Evolutionary conservation across 1,284 basidiomycete species (phyloP), one percentile per base, ranked within the genome.

Genomic region (Ganoderma leucocontextum): DNA sequence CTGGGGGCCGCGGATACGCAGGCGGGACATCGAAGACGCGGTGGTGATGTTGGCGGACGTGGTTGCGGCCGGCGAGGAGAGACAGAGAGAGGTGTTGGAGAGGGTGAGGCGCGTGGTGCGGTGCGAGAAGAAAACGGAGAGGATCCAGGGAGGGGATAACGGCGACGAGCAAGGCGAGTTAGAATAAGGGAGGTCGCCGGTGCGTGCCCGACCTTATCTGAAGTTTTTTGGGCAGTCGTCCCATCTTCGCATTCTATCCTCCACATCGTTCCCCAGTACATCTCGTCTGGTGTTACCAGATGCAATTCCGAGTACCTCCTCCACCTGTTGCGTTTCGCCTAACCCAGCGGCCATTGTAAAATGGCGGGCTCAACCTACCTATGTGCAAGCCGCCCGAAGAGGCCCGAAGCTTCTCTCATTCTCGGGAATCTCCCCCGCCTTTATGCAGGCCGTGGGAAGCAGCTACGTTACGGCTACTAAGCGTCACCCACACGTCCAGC

Each of bases 101-200:
- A 76, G 79, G 12, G 78, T 87, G 19, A 75, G 78, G 67, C 70
- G 68, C n/a, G 59, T 86, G 13, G 82, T 88, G 10, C 75, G 78
- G 33, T 89, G 87, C 74, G 84, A 86, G 76, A 86, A 82, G 59
- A 80, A 80, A 75, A 86, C 82, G 1, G 87, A 88, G 74, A 78
- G 86, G 52, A 84, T 88, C 66, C 84, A 84, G 72, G 88, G 88
- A 17, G 86, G 87, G 6, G 86, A 89, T 75, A 81, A 84, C 36
- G 83, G 80, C 12, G 84, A 85, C 65, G 79, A 77, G 12, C 71
- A 73, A 52, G 65, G 71, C 22, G 68, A 76, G 62, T 69, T 84
- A 33, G 71, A 75, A 38, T 80, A 62, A 70, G 38, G 36, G 19
- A 44, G 13, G 22, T 52, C 22, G 10, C 22, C 22, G 22, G 47